Percentiles rank a stretch among this genome's conserved stretches.
Evolutionary conservation across 202 grass and related monocot genomes (phyloP).

Genomic region (Saccharum hybrid): DNA sequence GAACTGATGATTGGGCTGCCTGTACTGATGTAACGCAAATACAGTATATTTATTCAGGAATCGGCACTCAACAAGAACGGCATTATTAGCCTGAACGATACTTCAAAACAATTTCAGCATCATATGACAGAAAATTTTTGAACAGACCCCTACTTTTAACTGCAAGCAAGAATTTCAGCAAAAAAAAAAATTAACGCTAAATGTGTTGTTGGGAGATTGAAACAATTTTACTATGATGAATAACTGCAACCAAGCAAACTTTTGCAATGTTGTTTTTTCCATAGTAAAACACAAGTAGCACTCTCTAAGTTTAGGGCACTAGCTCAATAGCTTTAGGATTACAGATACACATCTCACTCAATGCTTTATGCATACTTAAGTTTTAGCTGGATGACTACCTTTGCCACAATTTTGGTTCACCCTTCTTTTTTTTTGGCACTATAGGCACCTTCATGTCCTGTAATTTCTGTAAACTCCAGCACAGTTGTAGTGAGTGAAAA

Average conservation of each 20-base stretch:
- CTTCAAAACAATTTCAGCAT: too few species aligned
- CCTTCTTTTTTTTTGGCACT: background rate
- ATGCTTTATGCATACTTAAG: background rate
- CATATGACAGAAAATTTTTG: background rate
- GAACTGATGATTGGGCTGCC: too few species aligned
- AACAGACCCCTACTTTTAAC: background rate
- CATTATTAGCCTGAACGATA: too few species aligned
- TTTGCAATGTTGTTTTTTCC: background rate
- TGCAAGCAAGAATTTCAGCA: background rate
- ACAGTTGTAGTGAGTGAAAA: background rate
- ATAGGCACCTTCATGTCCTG: background rate
- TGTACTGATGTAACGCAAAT: background rate
- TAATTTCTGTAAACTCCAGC: background rate
- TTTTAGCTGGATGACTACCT: slow-evolving; percentile 23
- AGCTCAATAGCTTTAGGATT: background rate
- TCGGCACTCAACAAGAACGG: background rate
- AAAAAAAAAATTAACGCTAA: background rate
- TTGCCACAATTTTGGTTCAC: slow-evolving; percentile 15
- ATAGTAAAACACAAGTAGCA: background rate
- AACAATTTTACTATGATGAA: slow-evolving; percentile 1
- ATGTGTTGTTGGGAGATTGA: background rate
- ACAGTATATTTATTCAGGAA: background rate
- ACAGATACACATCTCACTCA: slow-evolving; percentile 2
- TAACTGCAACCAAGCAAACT: slow-evolving; percentile 1
- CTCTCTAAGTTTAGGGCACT: background rate